These are phyloP conservation scores for Endogone sp. DNA, from an alignment of 192 early-diverging fungal genomes.

Conservation along the genomic window DNA sequence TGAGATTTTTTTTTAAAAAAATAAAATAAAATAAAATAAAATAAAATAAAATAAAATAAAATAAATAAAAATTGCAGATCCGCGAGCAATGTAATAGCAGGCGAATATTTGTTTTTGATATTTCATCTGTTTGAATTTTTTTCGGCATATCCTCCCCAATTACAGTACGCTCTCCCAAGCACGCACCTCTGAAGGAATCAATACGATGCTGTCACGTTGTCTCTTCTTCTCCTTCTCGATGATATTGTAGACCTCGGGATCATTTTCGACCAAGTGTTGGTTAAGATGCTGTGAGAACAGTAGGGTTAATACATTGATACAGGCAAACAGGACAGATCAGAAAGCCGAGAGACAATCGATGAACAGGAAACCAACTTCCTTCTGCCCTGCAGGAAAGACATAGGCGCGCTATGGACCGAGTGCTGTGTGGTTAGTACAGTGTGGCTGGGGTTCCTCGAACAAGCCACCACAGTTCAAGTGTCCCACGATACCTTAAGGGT, in stretches of 20 bases:
- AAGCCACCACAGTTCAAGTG: not conserved
- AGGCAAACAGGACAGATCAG: not conserved
- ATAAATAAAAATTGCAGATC: not conserved
- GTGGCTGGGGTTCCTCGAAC: not conserved
- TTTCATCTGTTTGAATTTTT: no score
- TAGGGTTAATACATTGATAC: not conserved
- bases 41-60: not conserved
- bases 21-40: conserved; percentile 7
- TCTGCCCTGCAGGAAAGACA: conserved; percentile 49
- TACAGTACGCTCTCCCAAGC: not conserved
- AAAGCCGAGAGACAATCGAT: not conserved
- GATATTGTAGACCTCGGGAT: conserved; percentile 92
- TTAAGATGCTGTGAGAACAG: conserved; percentile 61
- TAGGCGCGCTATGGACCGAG: conserved; percentile 35
- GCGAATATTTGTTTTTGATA: no score
- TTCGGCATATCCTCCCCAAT: not conserved
- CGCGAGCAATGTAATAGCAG: no score
- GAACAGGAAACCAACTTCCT: conserved; percentile 24
- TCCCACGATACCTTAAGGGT: conserved; percentile 2
- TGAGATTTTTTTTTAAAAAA: not conserved
- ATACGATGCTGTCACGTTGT: conserved; percentile 87
- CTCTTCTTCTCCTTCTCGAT: conserved; percentile 94
- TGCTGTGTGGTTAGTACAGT: not conserved
- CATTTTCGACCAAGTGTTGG: conserved; percentile 64
- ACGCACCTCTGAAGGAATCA: conserved; percentile 93